phyloP scores from a whole-genome alignment of 495 filamentous ascomycete species.

The Penicillium cataractarum region DNA sequence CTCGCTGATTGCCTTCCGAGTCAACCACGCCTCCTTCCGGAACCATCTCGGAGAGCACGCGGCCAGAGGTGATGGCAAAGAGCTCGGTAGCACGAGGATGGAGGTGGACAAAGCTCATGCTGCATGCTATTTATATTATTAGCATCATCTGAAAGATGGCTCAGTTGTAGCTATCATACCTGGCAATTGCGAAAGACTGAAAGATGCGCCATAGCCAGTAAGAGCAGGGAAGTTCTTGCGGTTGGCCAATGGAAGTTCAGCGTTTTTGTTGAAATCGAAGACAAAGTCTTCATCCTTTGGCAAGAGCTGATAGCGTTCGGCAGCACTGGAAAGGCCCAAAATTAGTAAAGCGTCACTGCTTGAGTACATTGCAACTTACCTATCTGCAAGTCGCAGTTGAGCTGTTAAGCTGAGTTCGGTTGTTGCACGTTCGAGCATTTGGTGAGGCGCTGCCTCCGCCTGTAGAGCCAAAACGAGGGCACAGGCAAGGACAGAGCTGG shows the following conservation, averaged over 20 bases:
- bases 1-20: constrained; percentile 2
- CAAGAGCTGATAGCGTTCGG: background rate
- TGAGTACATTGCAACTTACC: background rate
- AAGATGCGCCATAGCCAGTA: background rate
- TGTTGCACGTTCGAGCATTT: background rate
- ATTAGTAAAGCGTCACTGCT: background rate
- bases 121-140: background rate
- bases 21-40: background rate
- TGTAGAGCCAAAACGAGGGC: background rate
- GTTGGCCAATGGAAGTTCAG: background rate
- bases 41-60: background rate
- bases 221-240: background rate
- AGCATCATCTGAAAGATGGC: background rate
- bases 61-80: background rate
- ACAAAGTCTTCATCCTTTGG: background rate
- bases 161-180: background rate
- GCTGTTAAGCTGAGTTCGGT: background rate
- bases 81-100: constrained; percentile 3
- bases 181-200: background rate
- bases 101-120: background rate
- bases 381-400: background rate
- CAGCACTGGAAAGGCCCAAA: background rate
- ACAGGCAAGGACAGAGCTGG: background rate
- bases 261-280: background rate
- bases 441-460: background rate